Conservation (phyloP, 2,329 filamentous ascomycete genomes). For the Tetracladium maxilliforme region DNA sequence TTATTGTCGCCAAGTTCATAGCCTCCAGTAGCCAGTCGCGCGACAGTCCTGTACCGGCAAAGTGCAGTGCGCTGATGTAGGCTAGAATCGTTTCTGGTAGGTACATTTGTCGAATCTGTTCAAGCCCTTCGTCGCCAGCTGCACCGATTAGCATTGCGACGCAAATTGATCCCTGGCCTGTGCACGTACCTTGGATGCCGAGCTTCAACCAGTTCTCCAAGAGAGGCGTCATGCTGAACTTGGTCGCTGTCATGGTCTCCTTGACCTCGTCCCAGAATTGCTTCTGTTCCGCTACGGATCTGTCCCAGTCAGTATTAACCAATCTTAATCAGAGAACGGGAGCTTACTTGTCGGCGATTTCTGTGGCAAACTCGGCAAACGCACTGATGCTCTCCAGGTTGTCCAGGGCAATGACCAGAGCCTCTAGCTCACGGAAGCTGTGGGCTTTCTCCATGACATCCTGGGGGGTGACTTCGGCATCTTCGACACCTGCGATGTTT, state of each 20-base stretch:
- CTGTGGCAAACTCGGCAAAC: slow-evolving; percentile 26
- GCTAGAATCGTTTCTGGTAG: slow-evolving; percentile 76
- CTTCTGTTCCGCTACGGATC: slow-evolving; percentile 19
- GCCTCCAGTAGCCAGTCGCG: slow-evolving; percentile 67
- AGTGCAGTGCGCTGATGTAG: slow-evolving; percentile 70
- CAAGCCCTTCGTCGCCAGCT: slow-evolving; percentile 43
- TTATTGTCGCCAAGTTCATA: slow-evolving; percentile 68
- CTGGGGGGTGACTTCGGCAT: too few species aligned
- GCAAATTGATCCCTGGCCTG: slow-evolving; percentile 4
- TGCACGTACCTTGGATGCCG: slow-evolving; percentile 36
- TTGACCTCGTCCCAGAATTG: slow-evolving; percentile 40
- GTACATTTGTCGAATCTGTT: slow-evolving; percentile 57
- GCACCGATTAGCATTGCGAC: slow-evolving; percentile 4
- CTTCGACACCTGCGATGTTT: too few species aligned
- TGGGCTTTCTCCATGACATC: slow-evolving; percentile 37
- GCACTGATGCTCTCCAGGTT: slow-evolving; percentile 51
- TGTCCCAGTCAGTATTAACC: too few species aligned
- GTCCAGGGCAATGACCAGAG: slow-evolving; percentile 50
- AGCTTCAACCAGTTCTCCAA: slow-evolving; percentile 48
- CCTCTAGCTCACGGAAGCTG: slow-evolving; percentile 55
- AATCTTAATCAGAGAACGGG: slow-evolving; percentile 4
- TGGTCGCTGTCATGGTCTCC: slow-evolving; percentile 35
- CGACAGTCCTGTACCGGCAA: slow-evolving; percentile 58
- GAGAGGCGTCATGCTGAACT: slow-evolving; percentile 43
- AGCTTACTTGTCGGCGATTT: slow-evolving; percentile 34